Percentiles rank a stretch among this genome's conserved stretches.
phyloP scores from a whole-genome alignment of 495 filamentous ascomycete genomes.

The Astrothelium subdiscretum region DNA sequence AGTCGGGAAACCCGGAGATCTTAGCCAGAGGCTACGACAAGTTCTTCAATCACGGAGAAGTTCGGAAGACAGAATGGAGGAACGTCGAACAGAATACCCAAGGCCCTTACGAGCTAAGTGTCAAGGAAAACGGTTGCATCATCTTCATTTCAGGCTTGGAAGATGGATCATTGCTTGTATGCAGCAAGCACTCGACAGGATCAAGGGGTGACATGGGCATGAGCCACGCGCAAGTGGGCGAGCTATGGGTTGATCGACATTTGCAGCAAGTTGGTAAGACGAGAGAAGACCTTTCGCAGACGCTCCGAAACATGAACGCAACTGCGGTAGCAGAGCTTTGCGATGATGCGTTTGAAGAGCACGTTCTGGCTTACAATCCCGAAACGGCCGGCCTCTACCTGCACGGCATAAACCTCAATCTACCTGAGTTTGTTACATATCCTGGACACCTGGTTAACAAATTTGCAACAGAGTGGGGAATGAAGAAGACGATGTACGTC shows the following conservation, averaged over 20 bases:
- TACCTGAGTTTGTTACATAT: slow-evolving; percentile 80
- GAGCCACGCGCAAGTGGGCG: slow-evolving; percentile 79
- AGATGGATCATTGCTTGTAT: slow-evolving; percentile 77
- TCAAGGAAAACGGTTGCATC: slow-evolving; percentile 98
- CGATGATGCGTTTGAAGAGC: slow-evolving; percentile 92
- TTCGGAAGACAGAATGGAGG: slow-evolving; percentile 63
- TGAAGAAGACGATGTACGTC: slow-evolving; percentile 75
- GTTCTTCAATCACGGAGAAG: slow-evolving; percentile 90
- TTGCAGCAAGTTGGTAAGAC: slow-evolving; percentile 63
- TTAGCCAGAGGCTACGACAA: slow-evolving; percentile 89
- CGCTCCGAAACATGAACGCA: slow-evolving; percentile 66
- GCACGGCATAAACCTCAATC: slow-evolving; percentile 89
- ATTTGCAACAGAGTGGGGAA: slow-evolving; percentile 90
- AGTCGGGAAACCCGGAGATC: slow-evolving; percentile 59
- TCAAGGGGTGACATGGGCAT: slow-evolving; percentile 49
- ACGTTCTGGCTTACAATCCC: slow-evolving; percentile 82
- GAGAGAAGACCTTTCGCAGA: slow-evolving; percentile 59
- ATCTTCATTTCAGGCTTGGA: slow-evolving; percentile 91
- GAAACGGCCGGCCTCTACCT: slow-evolving; percentile 84
- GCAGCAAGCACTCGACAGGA: slow-evolving; percentile 96
- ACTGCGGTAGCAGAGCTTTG: slow-evolving; percentile 95
- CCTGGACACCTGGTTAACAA: slow-evolving; percentile 64
- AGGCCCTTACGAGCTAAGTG: slow-evolving; percentile 86
- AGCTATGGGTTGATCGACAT: slow-evolving; percentile 74
- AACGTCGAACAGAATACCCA: slow-evolving; percentile 66